Evolutionary conservation across 768 basidiomycete genomes (phyloP).

Genomic region (Leccinum arenicola): DNA sequence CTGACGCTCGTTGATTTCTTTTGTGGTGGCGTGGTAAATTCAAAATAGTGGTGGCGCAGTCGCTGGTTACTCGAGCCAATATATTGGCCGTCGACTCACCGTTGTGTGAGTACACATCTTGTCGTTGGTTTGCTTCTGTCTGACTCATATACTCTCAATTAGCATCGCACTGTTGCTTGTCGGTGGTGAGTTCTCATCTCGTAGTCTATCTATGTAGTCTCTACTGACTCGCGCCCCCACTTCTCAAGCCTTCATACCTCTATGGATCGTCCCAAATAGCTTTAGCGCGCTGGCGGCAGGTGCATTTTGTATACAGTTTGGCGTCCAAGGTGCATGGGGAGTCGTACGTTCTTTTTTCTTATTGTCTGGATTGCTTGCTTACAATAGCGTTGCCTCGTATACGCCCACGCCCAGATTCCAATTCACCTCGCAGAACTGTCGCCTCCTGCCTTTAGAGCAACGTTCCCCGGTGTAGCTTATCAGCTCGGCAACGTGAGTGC

Average conservation of each 20-base stretch:
- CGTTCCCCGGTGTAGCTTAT: slow-evolving; percentile 84
- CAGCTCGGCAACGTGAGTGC: slow-evolving; percentile 65
- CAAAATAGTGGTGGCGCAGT: slow-evolving; percentile 56
- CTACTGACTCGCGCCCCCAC: neutral
- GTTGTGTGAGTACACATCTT: slow-evolving; percentile 42
- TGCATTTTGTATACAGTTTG: slow-evolving; percentile 84
- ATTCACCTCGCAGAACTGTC: slow-evolving; percentile 83
- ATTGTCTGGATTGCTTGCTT: neutral
- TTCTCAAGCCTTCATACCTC: slow-evolving; percentile 53
- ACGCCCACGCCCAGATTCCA: slow-evolving; percentile 45
- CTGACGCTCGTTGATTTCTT: neutral
- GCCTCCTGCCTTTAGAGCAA: slow-evolving; percentile 85
- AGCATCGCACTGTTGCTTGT: slow-evolving; percentile 21
- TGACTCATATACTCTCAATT: slow-evolving; percentile 4
- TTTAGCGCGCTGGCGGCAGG: slow-evolving; percentile 74
- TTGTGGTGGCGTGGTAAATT: neutral
- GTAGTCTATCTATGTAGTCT: neutral
- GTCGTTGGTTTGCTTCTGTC: neutral
- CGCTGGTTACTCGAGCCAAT: slow-evolving; percentile 71
- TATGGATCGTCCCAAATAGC: slow-evolving; percentile 76
- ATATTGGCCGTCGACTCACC: slow-evolving; percentile 76
- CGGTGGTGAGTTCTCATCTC: slow-evolving; percentile 42
- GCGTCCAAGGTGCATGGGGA: slow-evolving; percentile 91
- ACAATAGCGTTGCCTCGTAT: neutral
- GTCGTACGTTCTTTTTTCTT: slow-evolving; percentile 48